Percentiles rank a stretch among this genome's conserved stretches.
phyloP scores from a whole-genome alignment of 257 asterid species.

The Nicotiana undulata region DNA sequence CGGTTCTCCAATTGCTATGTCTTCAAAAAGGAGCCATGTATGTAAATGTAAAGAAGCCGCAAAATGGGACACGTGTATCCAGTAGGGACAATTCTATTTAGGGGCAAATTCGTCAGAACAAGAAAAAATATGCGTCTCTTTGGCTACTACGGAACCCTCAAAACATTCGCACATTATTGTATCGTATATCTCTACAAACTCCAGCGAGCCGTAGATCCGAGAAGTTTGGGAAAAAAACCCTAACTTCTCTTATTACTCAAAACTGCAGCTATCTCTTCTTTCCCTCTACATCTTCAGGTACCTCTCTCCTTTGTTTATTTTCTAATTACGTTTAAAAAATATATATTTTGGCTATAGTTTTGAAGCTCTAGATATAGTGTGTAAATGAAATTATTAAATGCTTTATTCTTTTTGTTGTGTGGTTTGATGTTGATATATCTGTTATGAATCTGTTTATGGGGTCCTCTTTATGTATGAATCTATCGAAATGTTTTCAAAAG shows the following conservation, averaged over 20 bases:
- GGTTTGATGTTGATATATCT: not conserved
- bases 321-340: not conserved
- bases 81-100: not conserved
- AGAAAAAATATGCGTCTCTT: not conserved
- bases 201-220: not conserved
- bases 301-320: not conserved
- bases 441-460: not conserved
- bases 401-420: not conserved
- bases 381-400: not conserved
- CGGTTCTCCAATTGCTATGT: no score
- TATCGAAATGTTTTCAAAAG: not conserved
- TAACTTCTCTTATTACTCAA: not conserved
- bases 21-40: not conserved
- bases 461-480: not conserved
- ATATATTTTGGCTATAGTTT: not conserved
- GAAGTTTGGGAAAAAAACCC: not conserved
- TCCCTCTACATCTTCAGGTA: not conserved
- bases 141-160: no score
- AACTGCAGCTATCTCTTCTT: not conserved
- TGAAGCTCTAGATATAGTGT: not conserved
- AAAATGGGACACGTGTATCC: not conserved
- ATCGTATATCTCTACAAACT: not conserved
- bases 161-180: not conserved
- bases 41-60: not conserved
- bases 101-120: not conserved